Evolutionary conservation across 2,329 filamentous ascomycete genomes (phyloP), one percentile per base, ranked within the genome.

Genomic region (Fusarium armeniacum): DNA sequence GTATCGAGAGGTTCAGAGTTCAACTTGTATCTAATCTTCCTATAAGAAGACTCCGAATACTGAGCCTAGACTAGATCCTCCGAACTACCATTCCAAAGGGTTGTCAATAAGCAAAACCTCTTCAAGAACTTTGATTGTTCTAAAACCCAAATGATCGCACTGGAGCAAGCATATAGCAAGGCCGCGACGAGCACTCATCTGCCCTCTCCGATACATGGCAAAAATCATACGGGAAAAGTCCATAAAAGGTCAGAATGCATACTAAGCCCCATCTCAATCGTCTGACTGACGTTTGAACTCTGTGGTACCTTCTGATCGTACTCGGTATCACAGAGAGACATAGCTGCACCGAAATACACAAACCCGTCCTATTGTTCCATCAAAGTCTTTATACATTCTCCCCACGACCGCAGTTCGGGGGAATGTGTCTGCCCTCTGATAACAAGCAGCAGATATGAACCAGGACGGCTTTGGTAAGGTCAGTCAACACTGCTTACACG

Each of bases 311-410:
- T 8, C 11, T 20, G n/a, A 20, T 20, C 36, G n/a, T 40, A 40
- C 36, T 40, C 36, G 20, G n/a, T 22, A 20, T 40, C n/a, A 15
- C 36, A 22, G 36, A 20, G 13, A 20, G 11, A 40, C 12, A 20
- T 13, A 22, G n/a, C 2, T 11, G 36, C 6, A 40, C 36, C n/a
- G 3, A 13, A 5, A 40, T 20, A 6, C 12, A 20, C 4, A 6
- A 3, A 15, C 12, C 36, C 36, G 8, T 20, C 20, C 36, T 12
- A 20, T 40, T 11, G 6, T 13, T 40, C n/a, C 11, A 12, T 40
- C 5, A 4, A 9, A 5, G 10, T 5, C 8, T 36, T 5, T 3
- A 9, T 5, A 2, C 7, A 22, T n/a, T 7, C 13, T 40, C 12
- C 7, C 6, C n/a, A 40, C n/a, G n/a, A 7, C 5, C 6, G 6